Evolutionary conservation across 2,329 filamentous ascomycete species (phyloP).

Genomic region (Arthrobotrys iridis): DNA sequence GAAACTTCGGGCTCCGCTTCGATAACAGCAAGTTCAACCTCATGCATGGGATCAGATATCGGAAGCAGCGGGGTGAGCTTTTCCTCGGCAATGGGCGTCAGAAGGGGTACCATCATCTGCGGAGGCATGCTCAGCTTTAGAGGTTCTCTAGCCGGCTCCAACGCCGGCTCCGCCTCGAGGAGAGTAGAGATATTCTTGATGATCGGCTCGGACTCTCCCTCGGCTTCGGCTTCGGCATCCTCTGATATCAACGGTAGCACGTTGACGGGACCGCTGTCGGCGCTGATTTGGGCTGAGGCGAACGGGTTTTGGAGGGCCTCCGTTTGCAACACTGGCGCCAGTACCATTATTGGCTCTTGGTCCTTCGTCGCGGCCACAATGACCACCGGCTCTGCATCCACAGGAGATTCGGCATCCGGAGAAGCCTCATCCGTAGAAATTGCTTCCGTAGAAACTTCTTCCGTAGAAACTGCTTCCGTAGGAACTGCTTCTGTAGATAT

Average conservation of each 20-base stretch:
- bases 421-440: too few species aligned
- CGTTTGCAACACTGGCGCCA: background rate
- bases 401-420: too few species aligned
- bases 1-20: background rate
- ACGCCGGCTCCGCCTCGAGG: background rate
- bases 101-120: slow-evolving; percentile 10
- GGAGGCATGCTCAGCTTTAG: background rate
- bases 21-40: background rate
- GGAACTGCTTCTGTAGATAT: background rate
- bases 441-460: too few species aligned
- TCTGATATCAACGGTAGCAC: slow-evolving; percentile 30
- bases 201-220: background rate
- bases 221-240: slow-evolving; percentile 11
- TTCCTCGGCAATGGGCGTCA: slow-evolving; percentile 38
- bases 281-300: background rate
- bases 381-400: background rate
- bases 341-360: too few species aligned
- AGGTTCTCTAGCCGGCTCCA: background rate
- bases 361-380: too few species aligned
- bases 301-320: too few species aligned
- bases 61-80: slow-evolving; percentile 2
- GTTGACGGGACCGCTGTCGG: slow-evolving; percentile 10
- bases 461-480: background rate
- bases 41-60: background rate
- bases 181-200: background rate